Percentiles rank a stretch among this genome's conserved stretches.
These are phyloP conservation scores for Cicer chorassanicum DNA, from an alignment of 306 rosid genomes.

Conservation along the genomic window DNA sequence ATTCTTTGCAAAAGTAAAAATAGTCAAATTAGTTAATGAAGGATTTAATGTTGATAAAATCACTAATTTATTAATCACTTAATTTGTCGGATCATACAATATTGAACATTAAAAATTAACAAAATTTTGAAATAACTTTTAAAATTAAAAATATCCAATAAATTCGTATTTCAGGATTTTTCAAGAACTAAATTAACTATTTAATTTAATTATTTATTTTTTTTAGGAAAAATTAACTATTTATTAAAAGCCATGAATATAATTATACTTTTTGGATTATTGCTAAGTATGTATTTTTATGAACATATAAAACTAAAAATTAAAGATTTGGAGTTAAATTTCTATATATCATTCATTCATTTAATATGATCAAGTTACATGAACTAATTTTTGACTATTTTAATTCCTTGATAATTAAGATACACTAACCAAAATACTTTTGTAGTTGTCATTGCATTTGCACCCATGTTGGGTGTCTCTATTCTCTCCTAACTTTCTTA, in stretches of 20 bases:
- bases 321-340: not conserved
- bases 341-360: not conserved
- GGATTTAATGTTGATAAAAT: not conserved
- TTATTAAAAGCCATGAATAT: too few species aligned
- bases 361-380: not conserved
- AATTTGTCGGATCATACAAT: not conserved
- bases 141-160: not conserved
- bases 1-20: not conserved
- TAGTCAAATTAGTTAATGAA: not conserved
- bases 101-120: not conserved
- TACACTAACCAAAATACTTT: constrained; percentile 21
- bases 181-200: too few species aligned
- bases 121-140: too few species aligned
- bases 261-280: too few species aligned
- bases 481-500: constrained; percentile 52
- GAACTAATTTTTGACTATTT: not conserved
- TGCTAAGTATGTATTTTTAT: too few species aligned
- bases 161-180: not conserved
- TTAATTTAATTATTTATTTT: too few species aligned
- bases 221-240: too few species aligned
- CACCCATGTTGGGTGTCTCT: not conserved
- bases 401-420: not conserved
- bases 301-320: not conserved
- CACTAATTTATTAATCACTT: too few species aligned
- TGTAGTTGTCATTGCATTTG: constrained; percentile 15